These are phyloP conservation scores for Fraxinus platypoda DNA, from an alignment of 305 asterid species.

Conservation along the genomic window DNA sequence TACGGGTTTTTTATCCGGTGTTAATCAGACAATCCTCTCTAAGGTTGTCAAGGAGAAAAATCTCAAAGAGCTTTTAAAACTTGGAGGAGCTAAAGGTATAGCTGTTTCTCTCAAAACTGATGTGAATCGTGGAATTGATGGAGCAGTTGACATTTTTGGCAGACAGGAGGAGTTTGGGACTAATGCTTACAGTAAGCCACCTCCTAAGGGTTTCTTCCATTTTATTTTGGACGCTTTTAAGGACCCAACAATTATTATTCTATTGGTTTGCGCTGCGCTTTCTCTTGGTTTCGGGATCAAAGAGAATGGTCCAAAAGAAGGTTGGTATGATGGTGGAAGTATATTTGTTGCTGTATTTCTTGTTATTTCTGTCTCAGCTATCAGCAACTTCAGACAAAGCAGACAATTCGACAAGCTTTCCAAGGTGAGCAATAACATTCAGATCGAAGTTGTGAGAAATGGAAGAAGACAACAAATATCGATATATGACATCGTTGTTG, in stretches of 20 bases:
- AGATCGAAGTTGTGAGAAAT: slow-evolving; percentile 29
- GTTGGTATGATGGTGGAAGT: slow-evolving; percentile 49
- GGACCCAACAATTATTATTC: slow-evolving; percentile 34
- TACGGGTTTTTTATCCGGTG: background rate
- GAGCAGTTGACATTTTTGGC: background rate
- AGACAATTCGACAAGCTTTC: slow-evolving; percentile 29
- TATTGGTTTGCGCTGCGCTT: slow-evolving; percentile 32
- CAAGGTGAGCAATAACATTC: slow-evolving; percentile 25
- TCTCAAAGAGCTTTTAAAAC: background rate
- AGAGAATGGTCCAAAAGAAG: slow-evolving; percentile 33
- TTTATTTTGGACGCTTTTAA: slow-evolving; percentile 33
- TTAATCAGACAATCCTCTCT: background rate
- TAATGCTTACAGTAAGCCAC: slow-evolving; percentile 31
- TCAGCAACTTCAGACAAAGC: slow-evolving; percentile 27
- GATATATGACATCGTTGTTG: slow-evolving; percentile 13
- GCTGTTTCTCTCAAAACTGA: slow-evolving; percentile 10
- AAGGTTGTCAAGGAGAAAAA: slow-evolving; percentile 22
- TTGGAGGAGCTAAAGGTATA: slow-evolving; percentile 22
- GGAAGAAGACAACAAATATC: slow-evolving; percentile 11
- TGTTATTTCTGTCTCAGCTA: slow-evolving; percentile 28
- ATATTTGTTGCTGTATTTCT: slow-evolving; percentile 33
- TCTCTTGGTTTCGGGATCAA: slow-evolving; percentile 39
- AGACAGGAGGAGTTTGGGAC: slow-evolving; percentile 28
- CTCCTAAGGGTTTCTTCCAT: slow-evolving; percentile 18
- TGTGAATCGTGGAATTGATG: slow-evolving; percentile 2